Evolutionary conservation across 129 eudicot genomes (phyloP), one percentile per base, ranked within the genome.

Genomic region (Helichrysum umbraculigerum): DNA sequence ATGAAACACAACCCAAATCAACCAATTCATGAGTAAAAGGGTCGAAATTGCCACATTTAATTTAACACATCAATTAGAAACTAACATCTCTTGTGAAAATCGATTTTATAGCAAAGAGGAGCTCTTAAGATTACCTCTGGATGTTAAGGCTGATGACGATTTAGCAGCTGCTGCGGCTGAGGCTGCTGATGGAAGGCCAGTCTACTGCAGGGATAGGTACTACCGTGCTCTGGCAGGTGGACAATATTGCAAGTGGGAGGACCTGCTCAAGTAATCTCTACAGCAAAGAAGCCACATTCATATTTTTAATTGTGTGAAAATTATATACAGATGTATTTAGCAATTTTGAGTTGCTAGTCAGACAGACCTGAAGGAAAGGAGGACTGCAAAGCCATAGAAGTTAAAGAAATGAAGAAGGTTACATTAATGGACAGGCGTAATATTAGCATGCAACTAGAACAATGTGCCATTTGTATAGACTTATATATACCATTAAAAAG

Each of bases 141-240:
- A 83, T 32, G 93, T 93, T 50, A 84, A 58, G 83, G 77, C 90
- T 0, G 96, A 93, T 51, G 96, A 93, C 34, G 96, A 94, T 76
- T 67, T 94, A 58, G 98, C 98, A 29, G 93, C 97, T 0, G 97
- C 96, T 7, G 98, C 98, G 5, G 98, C 98, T 42, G 97, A 89
- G 71, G 98, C 98, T 44, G 98, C 98, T 22, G 98, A 94, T 51
- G 98, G 98, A 77, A 84, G 98, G 83, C 98, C 98, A 7, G 98
- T 91, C 42, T 91, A 93, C 85, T 91, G 97, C 87, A 87, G 98
- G 81, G 98, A 94, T 78, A 86, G 98, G 84, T 94, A 81, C 79
- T 90, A 94, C 41, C 96, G 98, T 35, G 98, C 97, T 74, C 81
- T 94, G 73, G 98, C 98, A 42, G 98, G 98, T 11, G 97, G 98